A percentile compares a stretch with the other conserved stretches of the same genome.
phyloP scores from a whole-genome alignment of 164 flowering plant species.

The Stephania japonica region DNA sequence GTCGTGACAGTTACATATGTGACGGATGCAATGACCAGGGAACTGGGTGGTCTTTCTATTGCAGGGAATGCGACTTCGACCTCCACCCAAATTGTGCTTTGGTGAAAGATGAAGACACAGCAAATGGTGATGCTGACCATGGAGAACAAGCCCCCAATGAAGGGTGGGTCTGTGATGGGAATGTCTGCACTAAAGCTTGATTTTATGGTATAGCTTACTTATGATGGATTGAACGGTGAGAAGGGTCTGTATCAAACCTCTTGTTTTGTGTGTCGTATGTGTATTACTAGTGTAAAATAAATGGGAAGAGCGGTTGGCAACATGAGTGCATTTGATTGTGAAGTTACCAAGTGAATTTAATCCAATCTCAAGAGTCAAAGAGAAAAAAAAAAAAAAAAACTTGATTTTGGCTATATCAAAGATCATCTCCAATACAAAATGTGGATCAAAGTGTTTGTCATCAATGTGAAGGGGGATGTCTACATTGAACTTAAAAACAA shows the following conservation, averaged over 20 bases:
- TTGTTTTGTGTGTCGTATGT: background rate
- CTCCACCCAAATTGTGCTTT: conserved; percentile 10
- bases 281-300: too few relatives aligned
- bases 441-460: too few relatives aligned
- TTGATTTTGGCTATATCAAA: background rate
- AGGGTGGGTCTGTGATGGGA: conserved; percentile 51
- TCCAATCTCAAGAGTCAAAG: background rate
- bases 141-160: conserved; percentile 19
- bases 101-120: background rate
- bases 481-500: too few relatives aligned
- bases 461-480: too few relatives aligned
- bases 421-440: background rate
- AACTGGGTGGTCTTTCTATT: conserved; percentile 36
- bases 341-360: background rate
- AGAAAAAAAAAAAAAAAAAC: background rate
- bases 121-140: conserved; percentile 7
- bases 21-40: conserved; percentile 50
- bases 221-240: background rate
- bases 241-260: background rate
- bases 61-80: conserved; percentile 3
- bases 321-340: too few relatives aligned
- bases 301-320: too few relatives aligned
- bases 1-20: conserved; percentile 29
- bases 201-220: background rate
- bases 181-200: conserved; percentile 30